Evolutionary conservation across 495 filamentous ascomycete genomes (phyloP).

Genomic region (Xylaria scruposa): DNA sequence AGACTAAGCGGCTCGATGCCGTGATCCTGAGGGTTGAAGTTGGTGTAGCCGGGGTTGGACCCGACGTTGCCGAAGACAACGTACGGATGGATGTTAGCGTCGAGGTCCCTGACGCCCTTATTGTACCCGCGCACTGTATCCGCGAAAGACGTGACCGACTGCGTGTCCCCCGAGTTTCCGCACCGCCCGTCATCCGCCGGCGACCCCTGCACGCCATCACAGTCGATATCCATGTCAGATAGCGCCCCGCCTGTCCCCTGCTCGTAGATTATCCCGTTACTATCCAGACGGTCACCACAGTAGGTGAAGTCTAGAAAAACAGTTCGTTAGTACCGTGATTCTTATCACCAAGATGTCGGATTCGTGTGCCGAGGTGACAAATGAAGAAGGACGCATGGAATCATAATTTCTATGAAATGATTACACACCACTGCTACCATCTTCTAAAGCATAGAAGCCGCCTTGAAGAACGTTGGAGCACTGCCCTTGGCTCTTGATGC

Average conservation of each 20-base stretch:
- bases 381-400: neutral
- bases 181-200: constrained; percentile 58
- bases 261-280: constrained; percentile 47
- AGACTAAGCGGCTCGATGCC: constrained; percentile 66
- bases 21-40: constrained; percentile 55
- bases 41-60: constrained; percentile 48
- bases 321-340: neutral
- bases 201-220: constrained; percentile 63
- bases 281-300: constrained; percentile 48
- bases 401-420: too few species aligned
- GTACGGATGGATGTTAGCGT: constrained; percentile 67
- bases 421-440: constrained; percentile 42
- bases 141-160: constrained; percentile 62
- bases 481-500: constrained; percentile 40
- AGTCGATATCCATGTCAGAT: constrained; percentile 71
- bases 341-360: neutral
- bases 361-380: neutral
- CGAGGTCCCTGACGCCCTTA: constrained; percentile 61
- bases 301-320: constrained; percentile 42
- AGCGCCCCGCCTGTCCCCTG: constrained; percentile 41
- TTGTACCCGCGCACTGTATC: constrained; percentile 50
- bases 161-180: constrained; percentile 55
- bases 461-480: constrained; percentile 44
- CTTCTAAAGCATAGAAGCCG: constrained; percentile 47
- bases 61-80: constrained; percentile 70